Conservation (phyloP, 228 moss, liverwort and hornwort species). For the Sphagnum magellanicum region DNA sequence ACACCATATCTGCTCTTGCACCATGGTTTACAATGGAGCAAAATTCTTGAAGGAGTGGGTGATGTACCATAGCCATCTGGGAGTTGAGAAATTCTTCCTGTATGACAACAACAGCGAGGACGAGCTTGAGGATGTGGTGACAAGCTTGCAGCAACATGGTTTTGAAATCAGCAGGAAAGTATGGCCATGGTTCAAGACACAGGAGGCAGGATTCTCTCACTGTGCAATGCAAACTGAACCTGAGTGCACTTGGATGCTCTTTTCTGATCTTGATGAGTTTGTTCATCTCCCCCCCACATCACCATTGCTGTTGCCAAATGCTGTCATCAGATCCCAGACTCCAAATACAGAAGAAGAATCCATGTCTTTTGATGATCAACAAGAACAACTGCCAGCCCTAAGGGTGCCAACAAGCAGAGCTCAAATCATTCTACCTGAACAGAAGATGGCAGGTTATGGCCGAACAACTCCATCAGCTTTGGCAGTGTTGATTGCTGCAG, state of each 20-base stretch:
- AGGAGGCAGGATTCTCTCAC: conserved; percentile 86
- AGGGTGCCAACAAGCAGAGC: neutral
- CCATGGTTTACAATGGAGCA: conserved; percentile 79
- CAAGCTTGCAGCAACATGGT: conserved; percentile 15
- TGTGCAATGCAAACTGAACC: conserved; percentile 38
- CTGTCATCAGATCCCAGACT: neutral
- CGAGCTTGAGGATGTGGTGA: conserved; percentile 35
- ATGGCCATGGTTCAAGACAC: conserved; percentile 97
- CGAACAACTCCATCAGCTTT: conserved; percentile 10
- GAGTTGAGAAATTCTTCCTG: conserved; percentile 72
- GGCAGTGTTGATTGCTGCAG: conserved; percentile 9
- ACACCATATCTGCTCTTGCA: conserved; percentile 67
- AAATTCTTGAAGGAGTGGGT: conserved; percentile 93
- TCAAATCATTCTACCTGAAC: too few relatives aligned
- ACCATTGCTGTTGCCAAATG: neutral
- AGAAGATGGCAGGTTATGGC: neutral
- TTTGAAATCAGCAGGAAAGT: conserved; percentile 40
- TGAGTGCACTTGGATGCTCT: conserved; percentile 78
- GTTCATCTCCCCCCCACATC: conserved; percentile 47
- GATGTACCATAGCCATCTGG: conserved; percentile 60
- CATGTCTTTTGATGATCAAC: neutral
- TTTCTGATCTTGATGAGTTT: conserved; percentile 71
- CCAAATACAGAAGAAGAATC: neutral
- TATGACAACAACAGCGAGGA: conserved; percentile 95
- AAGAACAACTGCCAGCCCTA: neutral